Conservation (phyloP, 257 asterid species). For the Plantago elongata region DNA sequence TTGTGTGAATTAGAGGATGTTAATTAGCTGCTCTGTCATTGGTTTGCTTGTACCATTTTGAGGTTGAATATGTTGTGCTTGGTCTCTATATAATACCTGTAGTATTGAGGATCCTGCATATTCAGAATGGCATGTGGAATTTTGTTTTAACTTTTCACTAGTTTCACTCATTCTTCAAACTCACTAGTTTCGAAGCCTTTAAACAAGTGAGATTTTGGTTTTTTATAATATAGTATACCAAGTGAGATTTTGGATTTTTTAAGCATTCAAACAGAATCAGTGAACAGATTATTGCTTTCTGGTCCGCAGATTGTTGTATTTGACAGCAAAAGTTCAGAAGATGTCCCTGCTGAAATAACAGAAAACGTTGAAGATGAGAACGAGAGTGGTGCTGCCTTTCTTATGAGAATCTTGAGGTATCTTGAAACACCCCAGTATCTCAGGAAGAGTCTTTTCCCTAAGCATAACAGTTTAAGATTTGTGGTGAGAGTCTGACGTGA, state of each 20-base stretch:
- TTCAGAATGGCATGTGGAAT: no score
- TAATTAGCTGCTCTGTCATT: not conserved
- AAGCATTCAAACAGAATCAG: not conserved
- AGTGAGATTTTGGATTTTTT: no score
- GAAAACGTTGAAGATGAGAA: conserved; percentile 46
- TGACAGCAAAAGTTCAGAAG: conserved; percentile 54
- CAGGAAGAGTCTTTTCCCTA: conserved; percentile 84
- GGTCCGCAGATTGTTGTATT: conserved; percentile 60
- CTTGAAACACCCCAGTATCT: conserved; percentile 98
- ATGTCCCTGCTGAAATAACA: conserved; percentile 31
- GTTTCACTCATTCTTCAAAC: not conserved
- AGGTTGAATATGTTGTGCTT: no score
- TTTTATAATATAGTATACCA: no score
- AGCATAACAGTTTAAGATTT: conserved; percentile 73
- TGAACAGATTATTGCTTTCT: conserved; percentile 9
- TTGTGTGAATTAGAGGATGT: not conserved
- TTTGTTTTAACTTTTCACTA: no score
- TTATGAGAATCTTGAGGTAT: conserved; percentile 76
- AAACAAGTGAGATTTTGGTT: no score
- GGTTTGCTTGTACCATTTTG: not conserved
- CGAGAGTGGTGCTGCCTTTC: conserved; percentile 79
- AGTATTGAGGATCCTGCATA: not conserved
- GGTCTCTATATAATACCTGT: not conserved
- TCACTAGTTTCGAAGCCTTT: no score
- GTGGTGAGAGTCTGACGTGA: conserved; percentile 54